Percentiles rank a stretch among this genome's conserved stretches.
These are phyloP conservation scores for Plantago elongata DNA, from an alignment of 257 asterid species.

Conservation along the genomic window DNA sequence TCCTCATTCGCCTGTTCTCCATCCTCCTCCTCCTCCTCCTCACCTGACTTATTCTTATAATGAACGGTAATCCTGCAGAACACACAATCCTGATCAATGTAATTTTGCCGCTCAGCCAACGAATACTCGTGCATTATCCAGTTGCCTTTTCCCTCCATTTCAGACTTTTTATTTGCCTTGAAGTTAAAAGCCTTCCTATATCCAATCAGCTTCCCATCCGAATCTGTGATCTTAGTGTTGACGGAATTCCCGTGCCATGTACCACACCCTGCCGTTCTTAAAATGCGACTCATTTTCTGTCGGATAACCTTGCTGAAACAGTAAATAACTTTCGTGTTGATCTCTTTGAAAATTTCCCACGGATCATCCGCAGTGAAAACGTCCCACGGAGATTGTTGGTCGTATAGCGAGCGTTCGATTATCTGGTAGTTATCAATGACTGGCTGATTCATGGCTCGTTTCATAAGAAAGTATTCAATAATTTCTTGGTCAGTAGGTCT, in stretches of 20 bases:
- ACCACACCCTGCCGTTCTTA: slow-evolving; percentile 7
- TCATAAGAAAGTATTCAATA: background rate
- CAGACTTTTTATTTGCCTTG: background rate
- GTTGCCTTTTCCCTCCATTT: background rate
- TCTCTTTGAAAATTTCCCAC: background rate
- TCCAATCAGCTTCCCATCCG: background rate
- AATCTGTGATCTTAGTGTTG: background rate
- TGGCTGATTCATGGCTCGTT: background rate
- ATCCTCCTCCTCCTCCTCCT: no score
- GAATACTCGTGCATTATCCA: slow-evolving; percentile 6
- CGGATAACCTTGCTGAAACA: background rate
- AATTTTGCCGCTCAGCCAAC: background rate
- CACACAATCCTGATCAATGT: background rate
- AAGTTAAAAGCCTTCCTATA: background rate
- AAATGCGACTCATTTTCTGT: background rate
- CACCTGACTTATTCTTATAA: no score
- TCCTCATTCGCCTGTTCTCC: no score
- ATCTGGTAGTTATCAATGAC: background rate
- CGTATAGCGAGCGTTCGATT: background rate
- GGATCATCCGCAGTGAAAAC: background rate
- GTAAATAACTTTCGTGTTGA: background rate
- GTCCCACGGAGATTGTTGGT: background rate
- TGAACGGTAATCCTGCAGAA: slow-evolving; percentile 3
- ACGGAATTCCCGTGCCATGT: slow-evolving; percentile 9
- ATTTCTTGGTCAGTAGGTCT: background rate